Evolutionary conservation across 2,329 filamentous ascomycete genomes (phyloP).

Genomic region (Diaporthe vaccinii): DNA sequence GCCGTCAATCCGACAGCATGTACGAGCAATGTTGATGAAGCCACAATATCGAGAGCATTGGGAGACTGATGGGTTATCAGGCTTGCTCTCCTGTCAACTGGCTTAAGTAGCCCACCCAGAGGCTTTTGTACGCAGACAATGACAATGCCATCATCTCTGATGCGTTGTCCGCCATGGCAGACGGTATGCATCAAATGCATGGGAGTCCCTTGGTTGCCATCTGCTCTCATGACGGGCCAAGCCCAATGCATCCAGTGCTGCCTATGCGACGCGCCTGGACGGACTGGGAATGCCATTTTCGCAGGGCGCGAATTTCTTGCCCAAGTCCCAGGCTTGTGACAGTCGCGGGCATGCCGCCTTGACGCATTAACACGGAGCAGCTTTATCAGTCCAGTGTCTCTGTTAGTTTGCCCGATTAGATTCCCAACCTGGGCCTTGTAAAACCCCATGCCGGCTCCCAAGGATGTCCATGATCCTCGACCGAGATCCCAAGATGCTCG

Average conservation of each 20-base stretch:
- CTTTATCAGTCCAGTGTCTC: background rate
- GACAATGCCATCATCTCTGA: conserved; percentile 20
- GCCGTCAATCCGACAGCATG: conserved; percentile 23
- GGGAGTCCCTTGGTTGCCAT: conserved; percentile 19
- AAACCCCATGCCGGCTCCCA: background rate
- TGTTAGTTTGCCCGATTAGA: conserved; percentile 10
- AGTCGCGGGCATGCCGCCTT: background rate
- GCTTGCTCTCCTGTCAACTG: background rate
- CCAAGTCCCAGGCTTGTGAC: conserved; percentile 24
- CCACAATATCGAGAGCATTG: conserved; percentile 27
- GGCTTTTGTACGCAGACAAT: background rate
- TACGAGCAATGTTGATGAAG: conserved; percentile 21
- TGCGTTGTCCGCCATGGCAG: conserved; percentile 24
- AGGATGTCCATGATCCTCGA: conserved; percentile 1
- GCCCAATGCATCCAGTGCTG: conserved; percentile 25
- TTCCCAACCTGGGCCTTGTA: background rate
- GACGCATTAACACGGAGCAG: conserved; percentile 11
- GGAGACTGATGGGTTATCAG: background rate
- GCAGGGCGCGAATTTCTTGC: background rate
- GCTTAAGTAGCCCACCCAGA: conserved; percentile 19
- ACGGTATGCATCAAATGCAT: conserved; percentile 11
- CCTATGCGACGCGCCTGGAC: conserved; percentile 15
- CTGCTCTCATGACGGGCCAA: conserved; percentile 19
- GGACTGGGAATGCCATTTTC: conserved; percentile 23
- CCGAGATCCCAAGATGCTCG: conserved; percentile 9